Percentiles rank a stretch among this genome's conserved stretches.
Evolutionary conservation across 768 basidiomycete genomes (phyloP).

Genomic region (Phylloporus sp.): DNA sequence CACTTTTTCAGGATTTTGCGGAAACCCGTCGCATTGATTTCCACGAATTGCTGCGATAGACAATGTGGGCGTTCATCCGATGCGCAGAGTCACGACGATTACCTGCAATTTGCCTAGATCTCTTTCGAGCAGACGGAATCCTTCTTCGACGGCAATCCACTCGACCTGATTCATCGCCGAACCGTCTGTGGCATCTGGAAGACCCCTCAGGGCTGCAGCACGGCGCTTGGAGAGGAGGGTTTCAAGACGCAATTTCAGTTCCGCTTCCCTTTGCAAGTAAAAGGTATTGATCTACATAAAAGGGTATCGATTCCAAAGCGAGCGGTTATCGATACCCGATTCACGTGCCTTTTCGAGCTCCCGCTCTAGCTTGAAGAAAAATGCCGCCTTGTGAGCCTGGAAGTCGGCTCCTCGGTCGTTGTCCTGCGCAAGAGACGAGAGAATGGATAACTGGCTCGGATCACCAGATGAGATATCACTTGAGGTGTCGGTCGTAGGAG

Average conservation of each 20-base stretch:
- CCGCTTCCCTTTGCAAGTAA: slow-evolving; percentile 95
- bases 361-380: slow-evolving; percentile 97
- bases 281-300: slow-evolving; percentile 85
- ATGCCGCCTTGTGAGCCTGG: slow-evolving; percentile 92
- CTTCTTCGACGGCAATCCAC: slow-evolving; percentile 95
- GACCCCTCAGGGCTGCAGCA: slow-evolving; percentile 66
- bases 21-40: slow-evolving; percentile 95
- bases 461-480: slow-evolving; percentile 32
- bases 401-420: slow-evolving; percentile 78
- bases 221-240: slow-evolving; percentile 92
- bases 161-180: slow-evolving; percentile 63
- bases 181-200: slow-evolving; percentile 64
- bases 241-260: slow-evolving; percentile 86
- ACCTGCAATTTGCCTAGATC: slow-evolving; percentile 96
- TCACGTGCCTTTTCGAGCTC: slow-evolving; percentile 88
- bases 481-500: slow-evolving; percentile 10
- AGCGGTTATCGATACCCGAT: slow-evolving; percentile 2
- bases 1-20: slow-evolving; percentile 98
- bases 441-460: slow-evolving; percentile 50
- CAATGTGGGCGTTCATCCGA: slow-evolving; percentile 12
- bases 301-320: slow-evolving; percentile 2
- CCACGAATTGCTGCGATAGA: slow-evolving; percentile 81
- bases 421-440: slow-evolving; percentile 58
- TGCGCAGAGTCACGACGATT: slow-evolving; percentile 16
- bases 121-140: slow-evolving; percentile 88